Percentiles rank a stretch among this genome's conserved stretches.
Conservation (phyloP, 768 basidiomycete species). For the Tremella yokohamensis region DNA sequence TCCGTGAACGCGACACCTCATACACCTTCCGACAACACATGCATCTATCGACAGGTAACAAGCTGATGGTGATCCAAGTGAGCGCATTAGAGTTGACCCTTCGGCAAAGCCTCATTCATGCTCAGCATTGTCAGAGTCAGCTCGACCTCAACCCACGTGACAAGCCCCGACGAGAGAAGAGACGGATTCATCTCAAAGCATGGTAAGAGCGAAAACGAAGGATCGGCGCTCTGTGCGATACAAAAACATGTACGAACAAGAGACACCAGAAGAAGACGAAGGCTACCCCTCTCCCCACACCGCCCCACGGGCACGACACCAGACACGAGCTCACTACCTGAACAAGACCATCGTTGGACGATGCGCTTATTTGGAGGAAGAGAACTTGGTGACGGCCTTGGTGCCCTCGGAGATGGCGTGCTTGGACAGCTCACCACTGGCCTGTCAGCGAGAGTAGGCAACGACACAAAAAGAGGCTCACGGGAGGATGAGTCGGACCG, state of each 20-base stretch:
- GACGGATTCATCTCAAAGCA: conserved; percentile 15
- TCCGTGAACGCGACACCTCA: no score
- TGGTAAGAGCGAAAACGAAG: conserved; percentile 14
- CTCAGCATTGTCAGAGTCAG: no score
- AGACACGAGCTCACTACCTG: not conserved
- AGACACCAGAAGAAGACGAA: not conserved
- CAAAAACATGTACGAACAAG: conserved; percentile 3
- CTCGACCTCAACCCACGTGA: no score
- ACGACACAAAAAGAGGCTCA: conserved; percentile 11
- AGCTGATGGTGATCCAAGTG: no score
- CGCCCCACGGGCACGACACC: not conserved
- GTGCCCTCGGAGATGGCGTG: conserved; percentile 90
- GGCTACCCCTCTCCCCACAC: not conserved
- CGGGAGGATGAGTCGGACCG: conserved; percentile 93
- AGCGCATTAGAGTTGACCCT: no score
- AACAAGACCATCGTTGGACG: not conserved
- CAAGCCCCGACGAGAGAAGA: not conserved
- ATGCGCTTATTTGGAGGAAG: conserved; percentile 47
- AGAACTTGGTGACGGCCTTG: conserved; percentile 66
- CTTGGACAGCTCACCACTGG: conserved; percentile 79
- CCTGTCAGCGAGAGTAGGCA: conserved; percentile 1
- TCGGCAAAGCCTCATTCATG: no score
- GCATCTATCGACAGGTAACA: no score
- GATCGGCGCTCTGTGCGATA: not conserved
- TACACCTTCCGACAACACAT: no score